Evolutionary conservation across 2,329 filamentous ascomycete genomes (phyloP), one percentile per base, ranked within the genome.

Genomic region (Aspergillus flavus): DNA sequence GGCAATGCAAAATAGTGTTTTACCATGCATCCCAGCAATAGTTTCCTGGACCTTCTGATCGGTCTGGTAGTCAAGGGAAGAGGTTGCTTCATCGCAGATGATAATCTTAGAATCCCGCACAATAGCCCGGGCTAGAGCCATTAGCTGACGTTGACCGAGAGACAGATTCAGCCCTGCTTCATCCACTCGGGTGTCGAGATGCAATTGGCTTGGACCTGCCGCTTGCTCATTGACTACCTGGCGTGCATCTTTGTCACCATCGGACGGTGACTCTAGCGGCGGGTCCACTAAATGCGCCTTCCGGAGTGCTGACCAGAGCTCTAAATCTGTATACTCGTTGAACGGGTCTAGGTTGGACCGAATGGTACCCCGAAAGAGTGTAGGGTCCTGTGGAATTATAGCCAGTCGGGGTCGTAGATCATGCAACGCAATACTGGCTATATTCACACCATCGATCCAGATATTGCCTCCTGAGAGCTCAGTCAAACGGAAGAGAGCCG

Each of bases 111-210:
- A 91, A 50, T 90, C 88, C 43, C 94, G 89, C 5, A 98, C 94
- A 2, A 99, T 86, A 0, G 95, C 95, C 0, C 95, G 89, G 0
- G 94, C 94, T 1, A 99, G 85, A 1, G 95, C 95, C 91, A 98
- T 96, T 56, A 98, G 87, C 78, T 98, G 95, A 3, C 95, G 88
- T 80, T 98, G 94, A 7, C 94, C 94, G 11, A 98, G 89, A 0
- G 93, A 96, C 82, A 97, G 97, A 79, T 98, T 98, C 65, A 97
- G 85, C 0, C 95, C 95, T 80, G 97, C 94, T 75, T 98, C 95
- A 71, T 97, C 93, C 2, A 98, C 94, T 2, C 87, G 73, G 19
- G 86, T 90, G 78, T 98, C 94, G 26, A 99, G 89, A 68, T 56
- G 28, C 23, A 61, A 83, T 81, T 36, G 34, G 34, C 34, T 12